Evolutionary conservation across 176 grass and related monocot species (phyloP).

Genomic region (Luzula sylvatica): DNA sequence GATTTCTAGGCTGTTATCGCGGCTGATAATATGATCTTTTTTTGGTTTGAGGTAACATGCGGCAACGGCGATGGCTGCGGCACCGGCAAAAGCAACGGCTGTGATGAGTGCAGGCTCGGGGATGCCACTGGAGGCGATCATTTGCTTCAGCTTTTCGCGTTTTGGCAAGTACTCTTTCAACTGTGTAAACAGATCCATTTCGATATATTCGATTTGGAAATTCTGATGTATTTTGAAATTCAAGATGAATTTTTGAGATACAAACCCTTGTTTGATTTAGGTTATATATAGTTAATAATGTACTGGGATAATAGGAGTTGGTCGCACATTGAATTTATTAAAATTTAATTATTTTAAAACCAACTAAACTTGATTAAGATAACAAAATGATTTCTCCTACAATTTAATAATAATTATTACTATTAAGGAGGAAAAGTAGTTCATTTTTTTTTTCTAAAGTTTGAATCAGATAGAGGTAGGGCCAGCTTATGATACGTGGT

Average conservation of each 20-base stretch:
- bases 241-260: not conserved
- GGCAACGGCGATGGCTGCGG: conserved; percentile 4
- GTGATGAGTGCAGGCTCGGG: not conserved
- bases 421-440: no score
- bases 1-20: not conserved
- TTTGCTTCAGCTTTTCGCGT: conserved; percentile 11
- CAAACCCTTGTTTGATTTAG: conserved; percentile 1
- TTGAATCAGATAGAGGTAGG: no score
- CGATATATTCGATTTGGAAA: no score
- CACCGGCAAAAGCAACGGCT: conserved; percentile 11
- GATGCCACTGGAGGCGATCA: conserved; percentile 5
- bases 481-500: no score
- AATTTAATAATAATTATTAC: no score
- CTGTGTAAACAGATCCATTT: conserved; percentile 1
- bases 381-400: not conserved
- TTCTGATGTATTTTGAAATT: no score
- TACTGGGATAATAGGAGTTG: conserved; percentile 1
- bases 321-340: conserved; percentile 13
- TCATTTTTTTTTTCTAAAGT: no score
- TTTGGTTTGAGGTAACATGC: conserved; percentile 7
- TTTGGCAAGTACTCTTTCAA: conserved; percentile 1
- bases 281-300: conserved; percentile 11
- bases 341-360: no score
- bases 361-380: not conserved
- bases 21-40: not conserved